Evolutionary conservation across 1,284 basidiomycete species (phyloP).

Genomic region (Trametes pubescens): DNA sequence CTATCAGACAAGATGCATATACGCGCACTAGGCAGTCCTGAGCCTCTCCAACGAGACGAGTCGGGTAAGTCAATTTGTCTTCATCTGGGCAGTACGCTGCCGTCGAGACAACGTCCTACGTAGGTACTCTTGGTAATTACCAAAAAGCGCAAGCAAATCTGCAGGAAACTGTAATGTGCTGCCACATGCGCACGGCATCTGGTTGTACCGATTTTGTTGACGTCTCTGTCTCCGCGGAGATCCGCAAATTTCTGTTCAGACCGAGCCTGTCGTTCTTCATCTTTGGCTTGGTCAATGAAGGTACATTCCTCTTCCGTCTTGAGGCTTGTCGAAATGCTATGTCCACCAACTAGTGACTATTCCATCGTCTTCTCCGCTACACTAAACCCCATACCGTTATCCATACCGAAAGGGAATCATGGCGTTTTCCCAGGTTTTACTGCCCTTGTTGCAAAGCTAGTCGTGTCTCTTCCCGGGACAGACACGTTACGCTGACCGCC

Average conservation of each 20-base stretch:
- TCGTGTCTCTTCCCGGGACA: slow-evolving; percentile 88
- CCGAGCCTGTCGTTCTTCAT: slow-evolving; percentile 61
- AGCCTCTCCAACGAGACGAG: too few relatives aligned
- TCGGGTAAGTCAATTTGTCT: background rate
- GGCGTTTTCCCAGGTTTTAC: slow-evolving; percentile 90
- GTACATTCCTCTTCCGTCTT: slow-evolving; percentile 36
- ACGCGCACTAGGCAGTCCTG: too few relatives aligned
- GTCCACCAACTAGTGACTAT: slow-evolving; percentile 71
- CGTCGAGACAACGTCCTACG: too few relatives aligned
- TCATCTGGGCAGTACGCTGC: background rate
- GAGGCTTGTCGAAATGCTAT: background rate
- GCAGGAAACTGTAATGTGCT: slow-evolving; percentile 12
- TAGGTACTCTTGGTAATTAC: background rate
- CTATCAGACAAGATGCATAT: too few relatives aligned
- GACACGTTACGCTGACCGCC: slow-evolving; percentile 79
- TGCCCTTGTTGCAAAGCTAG: slow-evolving; percentile 88
- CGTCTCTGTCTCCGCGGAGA: slow-evolving; percentile 9
- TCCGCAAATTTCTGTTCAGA: slow-evolving; percentile 38
- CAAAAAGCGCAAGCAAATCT: too few relatives aligned
- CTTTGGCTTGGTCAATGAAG: slow-evolving; percentile 67
- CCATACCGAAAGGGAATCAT: slow-evolving; percentile 94
- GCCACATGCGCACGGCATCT: background rate
- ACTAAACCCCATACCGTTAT: slow-evolving; percentile 90
- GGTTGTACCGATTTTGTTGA: background rate
- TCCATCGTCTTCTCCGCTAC: slow-evolving; percentile 97